Conservation (phyloP, 164 flowering plant species). For the Nymphaea thermarum region DNA sequence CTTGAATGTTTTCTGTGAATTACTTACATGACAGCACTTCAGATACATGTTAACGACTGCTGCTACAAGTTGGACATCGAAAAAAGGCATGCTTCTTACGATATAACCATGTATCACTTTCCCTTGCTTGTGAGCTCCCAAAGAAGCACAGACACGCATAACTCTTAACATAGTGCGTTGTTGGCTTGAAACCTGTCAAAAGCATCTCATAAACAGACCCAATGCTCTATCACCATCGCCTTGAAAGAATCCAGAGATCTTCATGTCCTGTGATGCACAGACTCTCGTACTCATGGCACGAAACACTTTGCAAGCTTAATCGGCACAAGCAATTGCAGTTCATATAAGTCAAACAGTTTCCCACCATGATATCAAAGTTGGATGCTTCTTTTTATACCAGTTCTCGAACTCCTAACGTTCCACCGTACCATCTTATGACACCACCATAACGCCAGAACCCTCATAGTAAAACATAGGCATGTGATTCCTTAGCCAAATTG, state of each 20-base stretch:
- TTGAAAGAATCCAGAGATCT: neutral
- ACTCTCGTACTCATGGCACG: neutral
- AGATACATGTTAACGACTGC: slow-evolving; percentile 49
- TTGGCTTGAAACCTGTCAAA: neutral
- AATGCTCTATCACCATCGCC: neutral
- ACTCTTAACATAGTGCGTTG: neutral
- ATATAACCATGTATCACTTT: neutral
- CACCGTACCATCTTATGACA: too few species aligned
- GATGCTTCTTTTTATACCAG: too few species aligned
- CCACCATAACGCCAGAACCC: neutral
- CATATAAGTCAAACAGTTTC: neutral
- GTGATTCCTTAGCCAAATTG: neutral
- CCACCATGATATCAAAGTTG: neutral
- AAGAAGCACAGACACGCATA: neutral
- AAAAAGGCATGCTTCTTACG: neutral
- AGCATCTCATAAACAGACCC: neutral
- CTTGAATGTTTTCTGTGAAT: neutral
- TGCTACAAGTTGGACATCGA: neutral
- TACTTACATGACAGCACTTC: slow-evolving; percentile 44
- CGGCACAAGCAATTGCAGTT: neutral
- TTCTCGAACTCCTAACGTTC: too few species aligned
- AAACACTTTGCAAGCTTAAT: neutral
- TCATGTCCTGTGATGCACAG: slow-evolving; percentile 2
- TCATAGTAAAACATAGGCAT: neutral
- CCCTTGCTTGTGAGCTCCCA: neutral